Conservation (phyloP, 2,329 filamentous ascomycete species). For the Cladosporium velox region DNA sequence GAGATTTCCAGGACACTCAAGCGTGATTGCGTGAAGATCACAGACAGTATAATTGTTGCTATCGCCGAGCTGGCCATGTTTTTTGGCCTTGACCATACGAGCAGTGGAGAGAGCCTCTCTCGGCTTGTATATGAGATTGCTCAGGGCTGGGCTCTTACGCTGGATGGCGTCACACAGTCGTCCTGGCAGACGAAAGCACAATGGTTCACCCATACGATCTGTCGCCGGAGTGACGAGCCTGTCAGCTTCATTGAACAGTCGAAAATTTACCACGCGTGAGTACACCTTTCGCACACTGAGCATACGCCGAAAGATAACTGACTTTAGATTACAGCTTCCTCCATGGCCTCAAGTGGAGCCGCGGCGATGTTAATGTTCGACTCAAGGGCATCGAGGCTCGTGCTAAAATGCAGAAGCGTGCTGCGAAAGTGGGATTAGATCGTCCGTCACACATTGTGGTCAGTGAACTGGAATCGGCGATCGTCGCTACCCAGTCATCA, state of each 20-base stretch:
- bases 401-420: not conserved
- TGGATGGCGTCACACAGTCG: not conserved
- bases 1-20: not conserved
- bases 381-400: not conserved
- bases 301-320: not conserved
- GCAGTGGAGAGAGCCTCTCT: not conserved
- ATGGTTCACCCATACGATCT: not conserved
- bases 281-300: too few relatives aligned
- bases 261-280: not conserved
- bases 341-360: not conserved
- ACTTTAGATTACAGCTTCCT: not conserved
- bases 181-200: not conserved
- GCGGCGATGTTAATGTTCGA: not conserved
- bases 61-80: not conserved
- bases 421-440: not conserved
- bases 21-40: not conserved
- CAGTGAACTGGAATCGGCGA: not conserved
- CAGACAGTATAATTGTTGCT: not conserved
- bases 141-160: not conserved
- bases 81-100: not conserved
- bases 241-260: not conserved
- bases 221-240: not conserved
- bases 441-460: not conserved
- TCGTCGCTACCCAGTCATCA: not conserved
- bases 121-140: not conserved